Evolutionary conservation across 306 rosid genomes (phyloP).

Genomic region (Arachis stenosperma): DNA sequence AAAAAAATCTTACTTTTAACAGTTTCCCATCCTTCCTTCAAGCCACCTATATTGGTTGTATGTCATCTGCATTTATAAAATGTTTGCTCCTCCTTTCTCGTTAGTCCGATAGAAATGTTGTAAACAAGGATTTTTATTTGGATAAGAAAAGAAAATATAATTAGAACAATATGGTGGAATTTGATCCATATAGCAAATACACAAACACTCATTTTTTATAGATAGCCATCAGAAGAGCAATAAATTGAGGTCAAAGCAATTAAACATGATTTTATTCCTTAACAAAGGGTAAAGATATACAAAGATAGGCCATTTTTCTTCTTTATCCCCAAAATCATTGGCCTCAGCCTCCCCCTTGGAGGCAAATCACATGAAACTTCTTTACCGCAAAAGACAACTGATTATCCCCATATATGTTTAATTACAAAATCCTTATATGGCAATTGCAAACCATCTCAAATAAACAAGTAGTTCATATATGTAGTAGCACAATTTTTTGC

Average conservation of each 20-base stretch:
- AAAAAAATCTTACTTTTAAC: too few relatives aligned
- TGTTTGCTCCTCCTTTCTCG: constrained; percentile 1
- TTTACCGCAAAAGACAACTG: neutral
- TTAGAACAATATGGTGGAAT: neutral
- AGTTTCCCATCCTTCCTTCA: neutral
- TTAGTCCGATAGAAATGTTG: neutral
- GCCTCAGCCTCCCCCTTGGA: neutral
- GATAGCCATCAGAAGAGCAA: constrained; percentile 16
- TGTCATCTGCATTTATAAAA: constrained; percentile 6
- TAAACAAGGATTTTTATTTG: neutral
- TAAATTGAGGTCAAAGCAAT: neutral
- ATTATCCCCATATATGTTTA: neutral
- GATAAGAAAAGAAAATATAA: constrained; percentile 1
- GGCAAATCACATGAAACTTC: neutral
- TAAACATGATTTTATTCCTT: neutral
- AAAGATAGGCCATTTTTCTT: neutral
- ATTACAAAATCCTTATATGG: too few relatives aligned
- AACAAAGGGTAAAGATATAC: neutral
- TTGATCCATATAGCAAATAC: neutral
- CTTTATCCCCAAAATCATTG: neutral
- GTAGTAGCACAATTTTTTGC: too few relatives aligned
- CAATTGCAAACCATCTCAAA: too few relatives aligned
- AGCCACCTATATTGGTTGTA: neutral
- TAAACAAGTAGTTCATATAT: too few relatives aligned
- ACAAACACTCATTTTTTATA: neutral